phyloP scores from a whole-genome alignment of 306 rosid genomes.

The Dryas alaskensis region DNA sequence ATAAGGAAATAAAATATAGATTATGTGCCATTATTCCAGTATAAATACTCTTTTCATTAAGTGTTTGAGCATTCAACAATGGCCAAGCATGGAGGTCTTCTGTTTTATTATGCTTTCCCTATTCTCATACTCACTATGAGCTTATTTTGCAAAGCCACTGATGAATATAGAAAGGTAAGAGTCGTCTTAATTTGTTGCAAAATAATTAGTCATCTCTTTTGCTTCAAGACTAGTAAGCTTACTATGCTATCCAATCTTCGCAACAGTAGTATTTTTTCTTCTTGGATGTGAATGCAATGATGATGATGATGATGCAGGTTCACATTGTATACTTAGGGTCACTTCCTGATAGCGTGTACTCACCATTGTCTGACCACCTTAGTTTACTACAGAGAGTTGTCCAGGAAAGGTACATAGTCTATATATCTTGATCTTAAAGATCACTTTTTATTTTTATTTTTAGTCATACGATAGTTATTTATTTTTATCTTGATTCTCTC shows the following conservation, averaged over 20 bases:
- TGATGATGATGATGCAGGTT: background rate
- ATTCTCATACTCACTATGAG: background rate
- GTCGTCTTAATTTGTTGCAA: background rate
- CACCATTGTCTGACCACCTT: background rate
- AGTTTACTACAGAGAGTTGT: background rate
- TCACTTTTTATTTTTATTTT: background rate
- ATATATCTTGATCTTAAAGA: background rate
- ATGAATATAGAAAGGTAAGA: background rate
- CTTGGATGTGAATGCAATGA: background rate
- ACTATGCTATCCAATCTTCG: background rate
- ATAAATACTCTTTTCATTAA: too few species aligned
- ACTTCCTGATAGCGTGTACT: background rate
- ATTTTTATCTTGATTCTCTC: background rate
- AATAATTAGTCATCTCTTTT: background rate
- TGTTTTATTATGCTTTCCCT: too few species aligned
- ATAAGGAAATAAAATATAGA: too few species aligned
- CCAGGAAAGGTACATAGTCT: background rate
- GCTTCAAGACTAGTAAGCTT: background rate
- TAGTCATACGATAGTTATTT: background rate
- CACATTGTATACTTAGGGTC: constrained; percentile 14
- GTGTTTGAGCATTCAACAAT: too few species aligned
- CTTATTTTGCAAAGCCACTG: background rate
- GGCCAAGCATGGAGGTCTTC: too few species aligned
- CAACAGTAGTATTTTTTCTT: background rate
- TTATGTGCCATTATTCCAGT: too few species aligned